Evolutionary conservation across 345 rosid species (phyloP).

Genomic region (Lagerstroemia speciosa): DNA sequence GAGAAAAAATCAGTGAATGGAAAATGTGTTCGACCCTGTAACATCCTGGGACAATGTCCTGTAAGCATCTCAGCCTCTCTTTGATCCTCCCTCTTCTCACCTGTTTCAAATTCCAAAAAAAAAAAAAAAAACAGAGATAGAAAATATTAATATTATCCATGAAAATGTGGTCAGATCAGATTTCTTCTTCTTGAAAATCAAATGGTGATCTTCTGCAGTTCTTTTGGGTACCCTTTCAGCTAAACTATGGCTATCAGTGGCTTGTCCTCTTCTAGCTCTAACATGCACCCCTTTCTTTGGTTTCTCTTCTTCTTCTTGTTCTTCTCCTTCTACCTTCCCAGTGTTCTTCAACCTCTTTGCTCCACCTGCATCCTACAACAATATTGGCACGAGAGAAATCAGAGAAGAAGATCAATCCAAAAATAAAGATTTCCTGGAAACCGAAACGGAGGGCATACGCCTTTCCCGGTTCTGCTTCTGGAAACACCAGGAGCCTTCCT

Average conservation of each 20-base stretch:
- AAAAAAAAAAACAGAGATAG: too few species aligned
- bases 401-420: background rate
- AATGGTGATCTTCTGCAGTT: too few species aligned
- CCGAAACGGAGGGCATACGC: background rate
- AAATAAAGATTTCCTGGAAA: background rate
- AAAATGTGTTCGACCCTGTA: too few species aligned
- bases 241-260: constrained; percentile 51
- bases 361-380: constrained; percentile 29
- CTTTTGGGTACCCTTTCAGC: constrained; percentile 60
- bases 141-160: too few species aligned
- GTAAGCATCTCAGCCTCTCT: constrained; percentile 34
- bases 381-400: background rate
- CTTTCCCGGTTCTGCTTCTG: constrained; percentile 8
- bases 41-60: constrained; percentile 52
- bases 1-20: too few species aligned
- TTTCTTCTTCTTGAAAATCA: background rate
- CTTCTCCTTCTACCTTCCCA: constrained; percentile 15
- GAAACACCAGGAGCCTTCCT: constrained; percentile 13
- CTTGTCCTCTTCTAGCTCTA: constrained; percentile 52
- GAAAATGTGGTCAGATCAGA: too few species aligned
- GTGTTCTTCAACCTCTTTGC: constrained; percentile 26
- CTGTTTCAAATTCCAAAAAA: too few species aligned
- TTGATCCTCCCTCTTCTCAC: constrained; percentile 49
- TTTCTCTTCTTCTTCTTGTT: constrained; percentile 16
- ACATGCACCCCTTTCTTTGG: constrained; percentile 42